phyloP scores from a whole-genome alignment of 2,329 filamentous ascomycete species.

The Neopestalotiopsis sp. region DNA sequence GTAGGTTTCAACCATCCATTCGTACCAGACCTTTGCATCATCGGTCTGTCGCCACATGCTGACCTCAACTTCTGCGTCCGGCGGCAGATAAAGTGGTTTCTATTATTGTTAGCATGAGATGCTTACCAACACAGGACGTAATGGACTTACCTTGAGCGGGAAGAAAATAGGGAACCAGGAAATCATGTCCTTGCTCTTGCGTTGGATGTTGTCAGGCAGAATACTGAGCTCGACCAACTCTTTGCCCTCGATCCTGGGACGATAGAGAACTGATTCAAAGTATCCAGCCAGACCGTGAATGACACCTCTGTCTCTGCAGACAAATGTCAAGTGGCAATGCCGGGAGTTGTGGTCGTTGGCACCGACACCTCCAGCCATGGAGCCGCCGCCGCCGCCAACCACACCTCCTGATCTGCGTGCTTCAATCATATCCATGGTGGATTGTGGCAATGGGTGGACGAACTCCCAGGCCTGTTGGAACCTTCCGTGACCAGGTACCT shows the following conservation, averaged over 20 bases:
- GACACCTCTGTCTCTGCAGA: conserved; percentile 77
- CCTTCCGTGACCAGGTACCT: conserved; percentile 59
- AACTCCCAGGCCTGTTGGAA: conserved; percentile 85
- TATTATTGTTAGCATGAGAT: conserved; percentile 40
- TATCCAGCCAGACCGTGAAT: conserved; percentile 93
- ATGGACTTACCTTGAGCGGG: conserved; percentile 77
- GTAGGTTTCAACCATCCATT: conserved; percentile 93
- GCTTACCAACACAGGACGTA: neutral
- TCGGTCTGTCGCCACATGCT: conserved; percentile 98
- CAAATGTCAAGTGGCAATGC: conserved; percentile 79
- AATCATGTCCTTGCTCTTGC: conserved; percentile 97
- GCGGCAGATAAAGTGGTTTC: conserved; percentile 85
- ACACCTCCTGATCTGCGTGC: conserved; percentile 67
- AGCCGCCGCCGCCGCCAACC: conserved; percentile 71
- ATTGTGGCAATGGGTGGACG: conserved; percentile 70
- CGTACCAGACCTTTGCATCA: conserved; percentile 96
- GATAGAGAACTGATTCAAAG: conserved; percentile 95
- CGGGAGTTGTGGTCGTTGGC: conserved; percentile 91
- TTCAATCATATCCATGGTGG: conserved; percentile 59
- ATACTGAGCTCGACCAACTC: conserved; percentile 84
- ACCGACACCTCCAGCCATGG: conserved; percentile 76
- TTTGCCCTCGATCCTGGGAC: conserved; percentile 44
- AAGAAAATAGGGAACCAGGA: conserved; percentile 99
- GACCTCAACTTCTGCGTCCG: conserved; percentile 82
- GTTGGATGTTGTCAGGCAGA: conserved; percentile 87